Percentiles rank a stretch among this genome's conserved stretches.
These are phyloP conservation scores for Cladosporium sp. DNA, from an alignment of 2,329 filamentous ascomycete species.

Conservation along the genomic window DNA sequence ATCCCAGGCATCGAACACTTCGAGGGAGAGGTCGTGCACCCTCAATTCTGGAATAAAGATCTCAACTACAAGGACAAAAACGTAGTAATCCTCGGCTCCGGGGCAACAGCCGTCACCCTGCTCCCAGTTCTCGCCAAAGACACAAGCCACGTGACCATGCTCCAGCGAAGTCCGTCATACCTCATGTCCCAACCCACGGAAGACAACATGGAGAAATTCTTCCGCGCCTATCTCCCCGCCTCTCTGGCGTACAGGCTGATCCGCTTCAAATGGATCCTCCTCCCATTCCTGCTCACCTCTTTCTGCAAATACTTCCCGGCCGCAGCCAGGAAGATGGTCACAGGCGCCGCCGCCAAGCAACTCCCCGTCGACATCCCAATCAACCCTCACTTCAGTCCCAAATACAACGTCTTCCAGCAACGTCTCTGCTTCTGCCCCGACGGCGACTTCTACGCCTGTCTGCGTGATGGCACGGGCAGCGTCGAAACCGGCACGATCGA, in stretches of 20 bases:
- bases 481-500: conserved; percentile 59
- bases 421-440: conserved; percentile 70
- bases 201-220: conserved; percentile 30
- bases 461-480: conserved; percentile 52
- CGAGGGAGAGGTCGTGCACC: conserved; percentile 63
- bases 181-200: conserved; percentile 33
- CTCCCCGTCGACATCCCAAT: conserved; percentile 49
- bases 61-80: conserved; percentile 66
- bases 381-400: conserved; percentile 46
- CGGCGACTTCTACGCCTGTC: conserved; percentile 58
- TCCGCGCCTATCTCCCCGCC: conserved; percentile 27
- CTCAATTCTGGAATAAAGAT: conserved; percentile 74
- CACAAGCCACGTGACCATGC: conserved; percentile 70
- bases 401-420: conserved; percentile 64
- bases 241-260: conserved; percentile 33
- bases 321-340: conserved; percentile 37
- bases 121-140: conserved; percentile 67
- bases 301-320: conserved; percentile 38
- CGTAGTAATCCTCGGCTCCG: conserved; percentile 72
- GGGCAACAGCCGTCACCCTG: conserved; percentile 77
- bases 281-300: conserved; percentile 37
- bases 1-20: conserved; percentile 71
- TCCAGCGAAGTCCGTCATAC: conserved; percentile 76
- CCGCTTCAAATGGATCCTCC: conserved; percentile 39
- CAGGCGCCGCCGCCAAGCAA: conserved; percentile 44